A percentile compares a stretch with the other conserved stretches of the same genome.
These are phyloP conservation scores for Jamesozyma piceae DNA, from an alignment of 805 yeast genomes.

Conservation along the genomic window DNA sequence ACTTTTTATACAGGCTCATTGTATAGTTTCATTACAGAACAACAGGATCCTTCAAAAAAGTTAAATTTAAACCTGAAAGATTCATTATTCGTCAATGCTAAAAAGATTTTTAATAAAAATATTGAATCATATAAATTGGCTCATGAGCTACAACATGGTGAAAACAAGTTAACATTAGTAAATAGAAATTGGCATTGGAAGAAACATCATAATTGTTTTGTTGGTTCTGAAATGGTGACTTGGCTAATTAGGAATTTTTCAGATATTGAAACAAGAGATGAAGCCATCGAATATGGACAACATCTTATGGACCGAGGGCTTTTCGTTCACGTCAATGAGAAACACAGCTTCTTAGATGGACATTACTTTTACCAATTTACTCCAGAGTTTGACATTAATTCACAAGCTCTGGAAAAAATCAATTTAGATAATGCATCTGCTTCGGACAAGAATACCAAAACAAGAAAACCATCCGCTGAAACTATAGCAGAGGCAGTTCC, in stretches of 20 bases:
- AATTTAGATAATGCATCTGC: constrained; percentile 4
- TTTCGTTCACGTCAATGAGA: constrained; percentile 70
- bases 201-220: constrained; percentile 63
- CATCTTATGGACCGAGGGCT: constrained; percentile 60
- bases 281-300: constrained; percentile 76
- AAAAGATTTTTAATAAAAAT: constrained; percentile 37
- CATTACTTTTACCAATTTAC: constrained; percentile 77
- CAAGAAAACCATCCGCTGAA: constrained; percentile 6
- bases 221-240: constrained; percentile 76
- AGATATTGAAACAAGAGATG: constrained; percentile 74
- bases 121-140: constrained; percentile 49
- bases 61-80: constrained; percentile 30
- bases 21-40: constrained; percentile 51
- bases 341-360: constrained; percentile 85
- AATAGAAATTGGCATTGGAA: constrained; percentile 91
- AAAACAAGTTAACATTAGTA: constrained; percentile 53
- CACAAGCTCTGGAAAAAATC: constrained; percentile 6
- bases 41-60: constrained; percentile 35
- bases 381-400: constrained; percentile 38
- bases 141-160: constrained; percentile 49
- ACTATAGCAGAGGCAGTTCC: constrained; percentile 7
- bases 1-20: constrained; percentile 82
- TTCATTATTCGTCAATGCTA: constrained; percentile 27
- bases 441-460: constrained; percentile 1
- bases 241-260: constrained; percentile 76